A percentile compares a stretch with the other conserved stretches of the same genome.
phyloP scores from a whole-genome alignment of 805 yeast genomes.

The Metschnikowia lunata region DNA sequence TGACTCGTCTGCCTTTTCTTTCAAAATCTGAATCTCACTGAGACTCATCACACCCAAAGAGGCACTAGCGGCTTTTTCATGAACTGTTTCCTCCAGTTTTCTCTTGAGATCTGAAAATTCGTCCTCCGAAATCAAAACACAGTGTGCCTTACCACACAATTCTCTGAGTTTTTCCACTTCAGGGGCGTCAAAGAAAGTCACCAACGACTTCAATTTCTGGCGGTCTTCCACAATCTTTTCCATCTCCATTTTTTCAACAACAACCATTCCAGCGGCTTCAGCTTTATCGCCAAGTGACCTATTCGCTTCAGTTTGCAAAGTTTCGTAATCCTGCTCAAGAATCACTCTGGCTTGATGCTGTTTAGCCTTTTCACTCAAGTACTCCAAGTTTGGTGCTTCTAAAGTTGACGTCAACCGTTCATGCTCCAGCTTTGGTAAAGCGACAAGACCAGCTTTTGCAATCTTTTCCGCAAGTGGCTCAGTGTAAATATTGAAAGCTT shows the following conservation, averaged over 20 bases:
- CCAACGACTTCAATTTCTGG: slow-evolving; percentile 1
- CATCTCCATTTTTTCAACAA: slow-evolving; percentile 16
- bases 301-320: slow-evolving; percentile 8
- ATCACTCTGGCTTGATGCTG: slow-evolving; percentile 7
- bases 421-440: slow-evolving; percentile 10
- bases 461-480: slow-evolving; percentile 11
- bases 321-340: slow-evolving; percentile 10
- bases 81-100: slow-evolving; percentile 9
- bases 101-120: slow-evolving; percentile 6
- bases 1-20: slow-evolving; percentile 3
- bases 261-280: slow-evolving; percentile 12
- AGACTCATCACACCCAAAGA: slow-evolving; percentile 12
- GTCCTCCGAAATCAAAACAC: slow-evolving; percentile 4
- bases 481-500: neutral
- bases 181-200: slow-evolving; percentile 8
- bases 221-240: slow-evolving; percentile 12
- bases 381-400: slow-evolving; percentile 8
- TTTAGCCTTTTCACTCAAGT: slow-evolving; percentile 9
- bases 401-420: slow-evolving; percentile 1
- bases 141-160: slow-evolving; percentile 6
- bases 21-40: slow-evolving; percentile 7
- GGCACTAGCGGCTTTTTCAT: slow-evolving; percentile 10
- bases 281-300: slow-evolving; percentile 17
- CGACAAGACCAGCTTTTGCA: slow-evolving; percentile 8
- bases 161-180: slow-evolving; percentile 6